Evolutionary conservation across 768 basidiomycete species (phyloP).

Genomic region (Crassisporium funariophilum): DNA sequence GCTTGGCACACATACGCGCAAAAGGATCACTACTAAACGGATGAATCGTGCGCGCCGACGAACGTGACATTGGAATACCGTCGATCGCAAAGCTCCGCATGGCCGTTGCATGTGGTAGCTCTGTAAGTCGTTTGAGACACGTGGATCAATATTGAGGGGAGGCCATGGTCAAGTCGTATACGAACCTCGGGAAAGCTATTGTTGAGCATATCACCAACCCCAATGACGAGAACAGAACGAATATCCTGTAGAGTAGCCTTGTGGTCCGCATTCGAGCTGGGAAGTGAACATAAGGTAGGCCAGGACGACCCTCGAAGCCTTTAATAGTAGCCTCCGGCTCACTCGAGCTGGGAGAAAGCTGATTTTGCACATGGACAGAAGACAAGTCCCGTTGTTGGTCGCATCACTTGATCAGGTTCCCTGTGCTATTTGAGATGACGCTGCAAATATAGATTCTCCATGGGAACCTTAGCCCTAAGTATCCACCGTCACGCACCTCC

Average conservation of each 20-base stretch:
- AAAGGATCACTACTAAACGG: conserved; percentile 50
- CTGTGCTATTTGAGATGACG: too few species aligned
- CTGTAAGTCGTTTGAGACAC: conserved; percentile 24
- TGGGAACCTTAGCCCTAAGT: too few species aligned
- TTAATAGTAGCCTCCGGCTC: too few species aligned
- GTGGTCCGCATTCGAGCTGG: background rate
- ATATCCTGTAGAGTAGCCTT: background rate
- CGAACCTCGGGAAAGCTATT: background rate
- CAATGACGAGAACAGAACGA: background rate
- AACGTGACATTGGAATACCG: conserved; percentile 54
- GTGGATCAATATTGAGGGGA: conserved; percentile 1
- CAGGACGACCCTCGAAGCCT: too few species aligned
- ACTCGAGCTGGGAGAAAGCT: too few species aligned
- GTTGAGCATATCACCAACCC: background rate
- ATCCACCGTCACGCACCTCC: too few species aligned
- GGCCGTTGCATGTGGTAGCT: conserved; percentile 63
- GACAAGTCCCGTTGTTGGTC: too few species aligned
- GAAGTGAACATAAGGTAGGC: too few species aligned
- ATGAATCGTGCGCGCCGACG: conserved; percentile 60
- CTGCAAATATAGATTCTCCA: too few species aligned
- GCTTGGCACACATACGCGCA: conserved; percentile 35
- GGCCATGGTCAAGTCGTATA: background rate
- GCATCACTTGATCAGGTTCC: too few species aligned
- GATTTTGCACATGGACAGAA: too few species aligned
- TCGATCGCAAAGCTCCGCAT: conserved; percentile 59